Evolutionary conservation across 495 filamentous ascomycete species (phyloP).

Genomic region (Haplographium delicatum): DNA sequence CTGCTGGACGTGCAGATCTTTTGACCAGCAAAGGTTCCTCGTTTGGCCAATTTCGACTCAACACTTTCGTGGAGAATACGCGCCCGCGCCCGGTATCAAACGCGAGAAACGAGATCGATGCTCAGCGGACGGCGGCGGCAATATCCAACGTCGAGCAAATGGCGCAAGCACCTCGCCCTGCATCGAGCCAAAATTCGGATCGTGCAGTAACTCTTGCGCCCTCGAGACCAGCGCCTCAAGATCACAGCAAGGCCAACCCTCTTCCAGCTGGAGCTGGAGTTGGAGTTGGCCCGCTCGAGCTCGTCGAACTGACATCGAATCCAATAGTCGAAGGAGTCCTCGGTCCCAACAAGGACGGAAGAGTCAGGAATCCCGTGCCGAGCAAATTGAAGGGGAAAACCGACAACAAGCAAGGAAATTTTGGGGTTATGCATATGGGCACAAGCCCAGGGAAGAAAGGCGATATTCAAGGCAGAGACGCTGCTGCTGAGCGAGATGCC

Average conservation of each 20-base stretch:
- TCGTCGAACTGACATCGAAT: constrained; percentile 23
- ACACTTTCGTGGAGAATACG: constrained; percentile 7
- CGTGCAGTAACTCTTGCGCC: constrained; percentile 10
- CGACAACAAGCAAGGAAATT: constrained; percentile 52
- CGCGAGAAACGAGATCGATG: background rate
- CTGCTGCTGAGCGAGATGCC: constrained; percentile 43
- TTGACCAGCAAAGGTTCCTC: constrained; percentile 16
- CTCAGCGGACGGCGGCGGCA: background rate
- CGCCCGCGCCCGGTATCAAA: background rate
- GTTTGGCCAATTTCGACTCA: constrained; percentile 19
- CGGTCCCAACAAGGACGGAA: constrained; percentile 37
- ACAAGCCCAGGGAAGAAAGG: constrained; percentile 33
- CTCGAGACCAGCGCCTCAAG: constrained; percentile 5
- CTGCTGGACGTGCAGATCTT: constrained; percentile 11
- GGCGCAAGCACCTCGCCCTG: constrained; percentile 20
- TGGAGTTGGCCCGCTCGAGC: constrained; percentile 25
- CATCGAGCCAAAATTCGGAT: constrained; percentile 18
- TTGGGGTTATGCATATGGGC: constrained; percentile 54
- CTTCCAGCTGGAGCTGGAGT: constrained; percentile 18
- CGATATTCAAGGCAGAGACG: constrained; percentile 41
- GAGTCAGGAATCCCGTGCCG: constrained; percentile 51
- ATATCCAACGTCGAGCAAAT: constrained; percentile 2
- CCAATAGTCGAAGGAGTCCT: constrained; percentile 25
- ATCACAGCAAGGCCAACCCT: constrained; percentile 12
- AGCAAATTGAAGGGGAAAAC: constrained; percentile 53